phyloP scores from a whole-genome alignment of 2,329 filamentous ascomycete species.

The Aciculosporium take region DNA sequence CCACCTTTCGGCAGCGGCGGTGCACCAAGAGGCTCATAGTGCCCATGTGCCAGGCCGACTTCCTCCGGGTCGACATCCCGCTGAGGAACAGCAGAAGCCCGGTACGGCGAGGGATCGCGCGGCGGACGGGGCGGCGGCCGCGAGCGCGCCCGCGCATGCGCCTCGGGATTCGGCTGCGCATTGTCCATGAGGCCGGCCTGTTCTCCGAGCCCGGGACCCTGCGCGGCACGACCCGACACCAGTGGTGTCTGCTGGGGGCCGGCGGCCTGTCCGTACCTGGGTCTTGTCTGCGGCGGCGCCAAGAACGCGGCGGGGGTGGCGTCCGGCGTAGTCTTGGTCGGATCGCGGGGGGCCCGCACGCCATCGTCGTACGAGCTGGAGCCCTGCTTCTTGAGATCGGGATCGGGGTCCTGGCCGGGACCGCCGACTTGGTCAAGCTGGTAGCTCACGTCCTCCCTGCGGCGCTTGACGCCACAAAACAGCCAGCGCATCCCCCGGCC shows the following conservation, averaged over 20 bases:
- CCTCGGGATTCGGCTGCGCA: constrained; percentile 17
- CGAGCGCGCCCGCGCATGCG: background rate
- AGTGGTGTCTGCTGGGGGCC: no score
- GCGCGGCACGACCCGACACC: no score
- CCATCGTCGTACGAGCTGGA: constrained; percentile 11
- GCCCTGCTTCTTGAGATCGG: constrained; percentile 14
- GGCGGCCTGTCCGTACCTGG: no score
- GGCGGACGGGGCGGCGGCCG: constrained; percentile 5
- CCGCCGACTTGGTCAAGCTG: constrained; percentile 16
- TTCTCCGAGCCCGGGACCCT: constrained; percentile 21
- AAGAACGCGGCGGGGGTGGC: no score
- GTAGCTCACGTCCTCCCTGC: constrained; percentile 40
- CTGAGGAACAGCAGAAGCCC: background rate
- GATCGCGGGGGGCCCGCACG: no score
- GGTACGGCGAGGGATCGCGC: constrained; percentile 3
- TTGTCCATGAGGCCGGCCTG: constrained; percentile 29
- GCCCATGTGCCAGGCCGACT: constrained; percentile 3
- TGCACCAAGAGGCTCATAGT: background rate
- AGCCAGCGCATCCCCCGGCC: constrained; percentile 69
- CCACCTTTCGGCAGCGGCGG: no score
- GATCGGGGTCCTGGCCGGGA: constrained; percentile 20
- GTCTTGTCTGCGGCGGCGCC: no score
- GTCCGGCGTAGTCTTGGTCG: no score
- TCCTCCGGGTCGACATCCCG: background rate
- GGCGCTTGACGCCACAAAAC: constrained; percentile 53